Percentiles rank a stretch among this genome's conserved stretches.
phyloP scores from a whole-genome alignment of 768 basidiomycete genomes.

The Serpula lacrymans region DNA sequence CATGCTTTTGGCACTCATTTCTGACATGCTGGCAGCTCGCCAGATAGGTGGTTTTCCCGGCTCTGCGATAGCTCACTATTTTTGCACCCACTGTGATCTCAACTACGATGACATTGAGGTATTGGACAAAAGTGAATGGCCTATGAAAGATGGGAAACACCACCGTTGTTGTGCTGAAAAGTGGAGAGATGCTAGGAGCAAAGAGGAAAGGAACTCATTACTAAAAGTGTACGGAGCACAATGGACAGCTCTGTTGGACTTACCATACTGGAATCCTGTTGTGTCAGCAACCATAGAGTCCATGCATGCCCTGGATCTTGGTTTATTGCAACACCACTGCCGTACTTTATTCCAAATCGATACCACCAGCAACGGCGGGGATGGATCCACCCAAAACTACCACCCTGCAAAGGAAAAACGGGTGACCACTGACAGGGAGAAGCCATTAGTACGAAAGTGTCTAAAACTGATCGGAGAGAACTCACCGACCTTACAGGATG shows the following conservation, averaged over 20 bases:
- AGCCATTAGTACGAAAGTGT: not conserved
- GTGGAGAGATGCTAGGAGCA: constrained; percentile 19
- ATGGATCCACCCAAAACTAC: constrained; percentile 6
- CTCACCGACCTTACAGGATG: too few species aligned
- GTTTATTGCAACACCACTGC: constrained; percentile 18
- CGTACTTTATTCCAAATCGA: constrained; percentile 21
- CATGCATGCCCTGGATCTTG: constrained; percentile 29
- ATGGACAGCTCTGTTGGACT: constrained; percentile 26
- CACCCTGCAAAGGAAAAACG: constrained; percentile 2
- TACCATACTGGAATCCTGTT: constrained; percentile 30
- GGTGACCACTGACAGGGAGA: not conserved
- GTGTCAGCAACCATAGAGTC: constrained; percentile 22
- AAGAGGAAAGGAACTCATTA: constrained; percentile 8
- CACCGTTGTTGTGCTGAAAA: constrained; percentile 3
- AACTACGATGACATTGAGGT: constrained; percentile 19
- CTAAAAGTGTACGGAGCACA: constrained; percentile 22
- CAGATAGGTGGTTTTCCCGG: constrained; percentile 22
- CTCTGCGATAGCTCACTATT: constrained; percentile 11
- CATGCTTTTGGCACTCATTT: constrained; percentile 30
- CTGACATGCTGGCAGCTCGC: constrained; percentile 30
- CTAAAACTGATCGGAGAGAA: constrained; percentile 1
- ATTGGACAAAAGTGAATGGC: constrained; percentile 11
- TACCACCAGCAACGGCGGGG: constrained; percentile 12
- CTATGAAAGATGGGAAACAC: constrained; percentile 1
- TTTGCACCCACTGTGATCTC: constrained; percentile 21